A percentile compares a stretch with the other conserved stretches of the same genome.
Conservation (phyloP, 108 stramenopile species). For the Aureococcus anophagefferens region DNA sequence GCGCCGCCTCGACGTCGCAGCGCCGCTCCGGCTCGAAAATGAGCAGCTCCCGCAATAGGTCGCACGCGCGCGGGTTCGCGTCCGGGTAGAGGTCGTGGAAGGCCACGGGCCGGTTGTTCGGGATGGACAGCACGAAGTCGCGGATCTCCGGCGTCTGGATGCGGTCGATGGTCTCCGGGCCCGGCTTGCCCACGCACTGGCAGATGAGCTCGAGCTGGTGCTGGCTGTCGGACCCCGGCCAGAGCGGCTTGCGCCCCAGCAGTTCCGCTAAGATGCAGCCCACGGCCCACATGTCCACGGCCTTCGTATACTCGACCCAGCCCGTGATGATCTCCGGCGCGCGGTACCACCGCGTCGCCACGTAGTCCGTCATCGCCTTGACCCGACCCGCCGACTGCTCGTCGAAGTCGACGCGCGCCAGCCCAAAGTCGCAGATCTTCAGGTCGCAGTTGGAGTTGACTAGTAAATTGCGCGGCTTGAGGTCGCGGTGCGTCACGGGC, state of each 20-base stretch:
- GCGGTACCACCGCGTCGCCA: constrained; percentile 60
- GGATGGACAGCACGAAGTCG: not conserved
- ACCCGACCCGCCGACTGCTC: constrained; percentile 4
- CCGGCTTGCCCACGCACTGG: constrained; percentile 41
- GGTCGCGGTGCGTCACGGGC: constrained; percentile 16
- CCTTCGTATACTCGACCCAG: constrained; percentile 44
- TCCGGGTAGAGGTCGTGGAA: no score
- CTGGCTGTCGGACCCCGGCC: constrained; percentile 51
- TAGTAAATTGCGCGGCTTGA: constrained; percentile 51
- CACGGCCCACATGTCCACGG: constrained; percentile 15
- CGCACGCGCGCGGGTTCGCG: no score
- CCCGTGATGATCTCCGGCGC: constrained; percentile 57
- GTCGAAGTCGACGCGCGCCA: constrained; percentile 31
- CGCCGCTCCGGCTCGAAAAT: constrained; percentile 68
- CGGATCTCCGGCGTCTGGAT: constrained; percentile 1
- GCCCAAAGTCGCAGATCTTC: constrained; percentile 48
- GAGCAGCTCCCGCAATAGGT: no score
- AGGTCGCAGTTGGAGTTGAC: constrained; percentile 54
- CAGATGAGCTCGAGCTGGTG: constrained; percentile 57
- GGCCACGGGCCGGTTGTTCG: no score
- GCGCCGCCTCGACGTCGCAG: constrained; percentile 75
- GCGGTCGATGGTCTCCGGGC: not conserved
- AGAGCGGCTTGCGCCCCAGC: constrained; percentile 44
- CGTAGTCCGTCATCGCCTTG: constrained; percentile 50
- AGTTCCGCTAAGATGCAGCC: constrained; percentile 60